A percentile compares a stretch with the other conserved stretches of the same genome.
These are phyloP conservation scores for Xylariales sp. DNA, from an alignment of 2,329 filamentous ascomycete genomes.

Conservation along the genomic window DNA sequence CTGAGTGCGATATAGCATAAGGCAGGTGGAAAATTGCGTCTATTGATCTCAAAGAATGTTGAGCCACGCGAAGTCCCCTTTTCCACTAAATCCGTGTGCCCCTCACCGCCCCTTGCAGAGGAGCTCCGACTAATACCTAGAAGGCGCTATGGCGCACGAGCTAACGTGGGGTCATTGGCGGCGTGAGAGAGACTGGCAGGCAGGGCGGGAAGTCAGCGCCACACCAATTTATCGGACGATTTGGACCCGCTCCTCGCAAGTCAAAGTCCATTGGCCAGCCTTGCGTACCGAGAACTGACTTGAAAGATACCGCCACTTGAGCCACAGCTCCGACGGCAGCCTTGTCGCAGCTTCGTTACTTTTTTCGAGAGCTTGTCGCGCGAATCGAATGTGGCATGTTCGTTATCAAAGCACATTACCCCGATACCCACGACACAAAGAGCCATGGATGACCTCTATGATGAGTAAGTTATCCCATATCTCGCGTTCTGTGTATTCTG, in stretches of 20 bases:
- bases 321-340: constrained; percentile 3
- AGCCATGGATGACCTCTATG: constrained; percentile 90
- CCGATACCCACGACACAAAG: constrained; percentile 6
- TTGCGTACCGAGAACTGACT: not conserved
- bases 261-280: no score
- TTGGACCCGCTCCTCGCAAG: no score
- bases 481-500: no score
- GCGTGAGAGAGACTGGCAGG: not conserved
- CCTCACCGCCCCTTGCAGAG: constrained; percentile 6
- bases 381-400: no score
- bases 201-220: not conserved
- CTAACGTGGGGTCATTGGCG: not conserved
- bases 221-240: not conserved
- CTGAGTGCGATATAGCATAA: no score
- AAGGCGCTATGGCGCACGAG: no score
- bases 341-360: constrained; percentile 5
- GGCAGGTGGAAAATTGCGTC: no score
- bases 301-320: not conserved
- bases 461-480: constrained; percentile 60
- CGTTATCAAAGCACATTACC: constrained; percentile 14
- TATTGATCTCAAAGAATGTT: constrained; percentile 2
- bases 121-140: not conserved
- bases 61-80: constrained; percentile 1
- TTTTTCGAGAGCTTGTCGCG: constrained; percentile 5
- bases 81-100: constrained; percentile 5